These are phyloP conservation scores for Brassica cretica DNA, from an alignment of 345 rosid genomes.

Conservation along the genomic window DNA sequence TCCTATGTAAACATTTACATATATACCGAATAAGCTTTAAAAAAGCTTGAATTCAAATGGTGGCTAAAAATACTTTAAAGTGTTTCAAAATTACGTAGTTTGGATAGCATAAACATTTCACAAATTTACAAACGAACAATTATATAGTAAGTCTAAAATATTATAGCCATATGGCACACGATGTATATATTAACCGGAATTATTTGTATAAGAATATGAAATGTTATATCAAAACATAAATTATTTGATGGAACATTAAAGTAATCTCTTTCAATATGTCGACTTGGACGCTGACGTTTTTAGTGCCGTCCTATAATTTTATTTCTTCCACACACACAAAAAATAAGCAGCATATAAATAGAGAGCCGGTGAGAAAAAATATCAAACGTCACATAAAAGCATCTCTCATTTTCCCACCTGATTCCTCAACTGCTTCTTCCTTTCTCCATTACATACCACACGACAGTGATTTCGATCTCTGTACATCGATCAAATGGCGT, in stretches of 20 bases:
- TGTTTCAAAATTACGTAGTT: neutral
- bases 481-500: neutral
- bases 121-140: neutral
- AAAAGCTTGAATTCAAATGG: neutral
- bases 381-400: neutral
- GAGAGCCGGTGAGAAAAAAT: constrained; percentile 1
- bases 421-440: constrained; percentile 13
- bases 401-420: constrained; percentile 17
- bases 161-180: neutral
- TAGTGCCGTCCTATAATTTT: neutral
- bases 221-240: neutral
- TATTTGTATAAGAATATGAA: neutral
- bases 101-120: neutral
- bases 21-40: neutral
- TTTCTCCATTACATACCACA: neutral
- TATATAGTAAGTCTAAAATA: neutral
- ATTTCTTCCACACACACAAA: neutral
- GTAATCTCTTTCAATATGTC: neutral
- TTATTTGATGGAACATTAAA: neutral
- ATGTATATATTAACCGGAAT: neutral
- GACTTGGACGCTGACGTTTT: constrained; percentile 29
- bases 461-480: constrained; percentile 15
- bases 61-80: neutral
- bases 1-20: neutral
- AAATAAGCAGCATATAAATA: constrained; percentile 23